Evolutionary conservation across 2,329 filamentous ascomycete genomes (phyloP).

Genomic region (Fusarium verrucosum): DNA sequence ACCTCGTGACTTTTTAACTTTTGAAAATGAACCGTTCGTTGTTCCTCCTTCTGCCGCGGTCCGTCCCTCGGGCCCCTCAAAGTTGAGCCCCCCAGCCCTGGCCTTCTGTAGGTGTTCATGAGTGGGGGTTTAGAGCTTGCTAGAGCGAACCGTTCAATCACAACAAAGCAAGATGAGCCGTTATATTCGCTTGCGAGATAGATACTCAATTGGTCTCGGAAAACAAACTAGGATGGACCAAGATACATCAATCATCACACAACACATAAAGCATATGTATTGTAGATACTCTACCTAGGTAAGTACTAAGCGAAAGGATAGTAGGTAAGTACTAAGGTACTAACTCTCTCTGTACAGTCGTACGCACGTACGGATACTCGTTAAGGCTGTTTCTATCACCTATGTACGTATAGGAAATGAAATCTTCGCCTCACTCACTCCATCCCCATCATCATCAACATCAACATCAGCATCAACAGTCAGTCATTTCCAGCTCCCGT

Average conservation of each 20-base stretch:
- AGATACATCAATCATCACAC: background rate
- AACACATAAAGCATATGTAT: background rate
- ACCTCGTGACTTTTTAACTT: slow-evolving; percentile 29
- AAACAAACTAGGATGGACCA: too few relatives aligned
- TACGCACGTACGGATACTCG: too few relatives aligned
- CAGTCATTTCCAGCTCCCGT: background rate
- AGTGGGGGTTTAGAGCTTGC: background rate
- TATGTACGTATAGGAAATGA: slow-evolving; percentile 19
- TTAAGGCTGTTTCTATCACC: slow-evolving; percentile 31
- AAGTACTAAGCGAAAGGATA: slow-evolving; percentile 15
- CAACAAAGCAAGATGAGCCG: slow-evolving; percentile 1
- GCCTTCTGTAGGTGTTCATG: background rate
- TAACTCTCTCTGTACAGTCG: slow-evolving; percentile 3
- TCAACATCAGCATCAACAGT: slow-evolving; percentile 6
- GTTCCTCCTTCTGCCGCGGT: slow-evolving; percentile 7
- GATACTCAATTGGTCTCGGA: background rate
- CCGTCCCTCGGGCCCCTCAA: slow-evolving; percentile 12
- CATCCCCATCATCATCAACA: slow-evolving; percentile 8
- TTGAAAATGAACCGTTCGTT: background rate
- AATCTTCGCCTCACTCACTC: slow-evolving; percentile 9
- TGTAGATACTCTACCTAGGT: too few relatives aligned
- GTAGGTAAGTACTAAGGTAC: slow-evolving; percentile 14
- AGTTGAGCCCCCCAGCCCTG: slow-evolving; percentile 4
- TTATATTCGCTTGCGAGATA: too few relatives aligned
- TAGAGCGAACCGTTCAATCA: slow-evolving; percentile 5